phyloP scores from a whole-genome alignment of 208 protist genomes.

The Leishmania aethiopica region DNA sequence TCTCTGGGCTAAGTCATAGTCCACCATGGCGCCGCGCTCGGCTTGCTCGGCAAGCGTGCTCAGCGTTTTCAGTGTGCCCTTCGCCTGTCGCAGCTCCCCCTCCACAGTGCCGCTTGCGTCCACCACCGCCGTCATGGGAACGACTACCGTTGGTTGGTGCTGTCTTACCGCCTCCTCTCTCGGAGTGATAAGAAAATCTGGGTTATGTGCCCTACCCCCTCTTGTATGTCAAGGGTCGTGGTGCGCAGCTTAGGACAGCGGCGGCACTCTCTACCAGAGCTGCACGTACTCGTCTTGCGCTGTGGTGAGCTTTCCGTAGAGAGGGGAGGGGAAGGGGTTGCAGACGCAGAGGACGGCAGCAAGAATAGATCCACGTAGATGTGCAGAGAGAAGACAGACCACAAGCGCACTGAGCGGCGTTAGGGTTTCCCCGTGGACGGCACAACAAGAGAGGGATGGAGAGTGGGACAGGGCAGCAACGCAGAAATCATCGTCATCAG shows the following conservation, averaged over 20 bases:
- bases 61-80: slow-evolving; percentile 41
- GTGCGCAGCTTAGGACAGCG: background rate
- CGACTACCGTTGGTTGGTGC: background rate
- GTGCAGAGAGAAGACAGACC: background rate
- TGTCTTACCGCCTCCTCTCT: background rate
- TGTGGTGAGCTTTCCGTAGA: background rate
- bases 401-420: background rate
- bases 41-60: slow-evolving; percentile 42
- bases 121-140: slow-evolving; percentile 4
- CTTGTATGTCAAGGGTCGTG: background rate
- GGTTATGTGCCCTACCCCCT: background rate
- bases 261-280: background rate
- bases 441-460: background rate
- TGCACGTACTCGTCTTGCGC: background rate
- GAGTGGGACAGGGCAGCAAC: background rate
- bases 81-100: slow-evolving; percentile 49
- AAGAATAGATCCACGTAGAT: background rate
- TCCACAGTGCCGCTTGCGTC: slow-evolving; percentile 36
- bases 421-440: background rate
- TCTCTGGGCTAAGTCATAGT: slow-evolving; percentile 24
- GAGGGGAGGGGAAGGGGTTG: background rate
- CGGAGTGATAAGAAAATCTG: background rate
- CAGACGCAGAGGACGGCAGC: background rate
- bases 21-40: slow-evolving; percentile 45
- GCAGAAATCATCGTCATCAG: background rate